Percentiles rank a stretch among this genome's conserved stretches.
Conservation (phyloP, 2,329 filamentous ascomycete species). For the Curvularia spicifera region DNA sequence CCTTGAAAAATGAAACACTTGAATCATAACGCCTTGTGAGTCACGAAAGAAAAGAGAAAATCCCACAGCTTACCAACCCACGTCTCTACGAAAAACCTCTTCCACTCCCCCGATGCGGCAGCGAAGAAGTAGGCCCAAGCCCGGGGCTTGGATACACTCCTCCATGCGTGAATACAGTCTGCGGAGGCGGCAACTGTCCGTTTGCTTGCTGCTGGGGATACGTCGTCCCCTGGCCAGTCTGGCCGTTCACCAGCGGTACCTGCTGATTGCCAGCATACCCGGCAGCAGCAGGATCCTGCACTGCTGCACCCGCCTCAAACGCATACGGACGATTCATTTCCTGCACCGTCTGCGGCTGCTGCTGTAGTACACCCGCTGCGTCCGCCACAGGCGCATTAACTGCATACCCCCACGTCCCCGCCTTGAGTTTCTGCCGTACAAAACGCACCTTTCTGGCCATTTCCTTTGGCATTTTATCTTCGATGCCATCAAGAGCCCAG, state of each 20-base stretch:
- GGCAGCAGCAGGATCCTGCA: background rate
- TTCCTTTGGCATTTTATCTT: conserved; percentile 35
- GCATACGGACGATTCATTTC: conserved; percentile 18
- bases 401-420: conserved; percentile 34
- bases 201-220: background rate
- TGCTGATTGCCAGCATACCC: background rate
- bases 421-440: conserved; percentile 32
- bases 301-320: conserved; percentile 8
- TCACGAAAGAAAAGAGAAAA: too few species aligned
- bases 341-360: background rate
- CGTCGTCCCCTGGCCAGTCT: background rate
- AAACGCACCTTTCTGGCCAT: conserved; percentile 35
- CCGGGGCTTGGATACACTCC: background rate
- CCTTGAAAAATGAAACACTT: background rate
- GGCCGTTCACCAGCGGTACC: background rate
- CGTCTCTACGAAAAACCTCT: background rate
- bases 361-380: background rate
- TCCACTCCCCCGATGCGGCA: background rate
- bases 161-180: background rate
- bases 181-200: background rate
- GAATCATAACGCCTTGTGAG: background rate
- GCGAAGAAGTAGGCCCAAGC: background rate
- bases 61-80: background rate
- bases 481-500: conserved; percentile 36
- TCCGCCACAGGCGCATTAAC: conserved; percentile 2